Base-by-base conservation (phyloP, 768 basidiomycete species). In the Mycena albidolilacea region DNA sequence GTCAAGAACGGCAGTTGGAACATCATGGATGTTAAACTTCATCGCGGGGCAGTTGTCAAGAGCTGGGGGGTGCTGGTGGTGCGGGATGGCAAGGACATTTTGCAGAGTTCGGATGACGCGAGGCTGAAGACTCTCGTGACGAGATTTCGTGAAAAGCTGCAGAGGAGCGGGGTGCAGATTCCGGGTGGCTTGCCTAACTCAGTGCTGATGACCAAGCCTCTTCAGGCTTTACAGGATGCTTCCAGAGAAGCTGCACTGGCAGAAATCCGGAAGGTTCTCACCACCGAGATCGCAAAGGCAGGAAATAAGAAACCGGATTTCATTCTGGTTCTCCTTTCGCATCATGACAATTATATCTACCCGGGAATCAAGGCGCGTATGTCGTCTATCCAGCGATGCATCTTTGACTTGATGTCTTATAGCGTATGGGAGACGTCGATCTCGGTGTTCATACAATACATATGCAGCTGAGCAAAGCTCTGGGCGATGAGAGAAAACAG, bases 361-460 rank as follows among this genome's bases (percentile, higher is more conserved):
- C 92, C 93, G 2, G 93, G 92, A 10, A 90, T 96, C 79, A 95
- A 96, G 82, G 87, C 87, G 65, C 10, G 4, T 3, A 15, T 61
- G 58, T 54, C 14, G 37, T 23, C 46, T 37, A 5, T 19, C 17
- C 48, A 15, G 15, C 30, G 30, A 23, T n/a, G 7, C 19, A 35
- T 5, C 10, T 4, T 17, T 21, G 2, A 8, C 52, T 21, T n/a
- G 8, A 64, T 46, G 21, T 37, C n/a, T 43, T 63, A 8, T 71
- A 89, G 87, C 88, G 89, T 6, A 86, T 95, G 63, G 90, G 93
- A 19, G 93, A 95, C 75, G 87, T 93, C 64, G 86, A 90, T 67
- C 77, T 94, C n/a, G 95, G 94, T 0, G 77, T 96, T 30, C 91
- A 91, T 55, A 95, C 94, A 0, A 81, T 95, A n/a, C 92, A 92